Conservation (phyloP, 371 early-diverging fungal species). For the Rozella allomycis region DNA sequence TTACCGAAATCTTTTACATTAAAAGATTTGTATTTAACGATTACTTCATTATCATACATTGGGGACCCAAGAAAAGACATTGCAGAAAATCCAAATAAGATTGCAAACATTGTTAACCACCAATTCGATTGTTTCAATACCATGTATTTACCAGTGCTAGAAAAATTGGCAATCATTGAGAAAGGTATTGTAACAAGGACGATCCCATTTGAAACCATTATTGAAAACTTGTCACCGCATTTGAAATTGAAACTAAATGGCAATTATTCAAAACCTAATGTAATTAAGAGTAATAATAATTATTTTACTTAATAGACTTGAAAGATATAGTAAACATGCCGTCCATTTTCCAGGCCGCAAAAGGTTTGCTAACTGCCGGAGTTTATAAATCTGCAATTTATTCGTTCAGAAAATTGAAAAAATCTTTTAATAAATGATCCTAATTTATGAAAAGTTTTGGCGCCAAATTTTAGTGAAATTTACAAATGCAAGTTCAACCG, state of each 20-base stretch:
- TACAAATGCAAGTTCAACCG: too few relatives aligned
- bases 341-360: slow-evolving; percentile 67
- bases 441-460: too few relatives aligned
- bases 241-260: slow-evolving; percentile 21
- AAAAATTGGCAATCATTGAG: slow-evolving; percentile 32
- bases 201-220: neutral
- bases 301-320: slow-evolving; percentile 9
- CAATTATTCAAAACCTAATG: slow-evolving; percentile 18
- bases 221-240: neutral
- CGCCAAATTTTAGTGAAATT: too few relatives aligned
- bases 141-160: slow-evolving; percentile 53
- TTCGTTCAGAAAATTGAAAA: slow-evolving; percentile 44
- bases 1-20: too few relatives aligned
- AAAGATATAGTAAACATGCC: slow-evolving; percentile 37
- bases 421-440: too few relatives aligned
- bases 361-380: slow-evolving; percentile 81
- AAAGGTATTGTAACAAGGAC: neutral
- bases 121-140: slow-evolving; percentile 54
- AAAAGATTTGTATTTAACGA: slow-evolving; percentile 53
- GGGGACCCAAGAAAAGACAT: slow-evolving; percentile 73
- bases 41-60: slow-evolving; percentile 65
- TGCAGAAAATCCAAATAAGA: slow-evolving; percentile 85
- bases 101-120: slow-evolving; percentile 65
- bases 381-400: slow-evolving; percentile 42
- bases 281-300: slow-evolving; percentile 17